These are phyloP conservation scores for Plectosphaerella cucumerina DNA, from an alignment of 2,329 filamentous ascomycete species.

Conservation along the genomic window DNA sequence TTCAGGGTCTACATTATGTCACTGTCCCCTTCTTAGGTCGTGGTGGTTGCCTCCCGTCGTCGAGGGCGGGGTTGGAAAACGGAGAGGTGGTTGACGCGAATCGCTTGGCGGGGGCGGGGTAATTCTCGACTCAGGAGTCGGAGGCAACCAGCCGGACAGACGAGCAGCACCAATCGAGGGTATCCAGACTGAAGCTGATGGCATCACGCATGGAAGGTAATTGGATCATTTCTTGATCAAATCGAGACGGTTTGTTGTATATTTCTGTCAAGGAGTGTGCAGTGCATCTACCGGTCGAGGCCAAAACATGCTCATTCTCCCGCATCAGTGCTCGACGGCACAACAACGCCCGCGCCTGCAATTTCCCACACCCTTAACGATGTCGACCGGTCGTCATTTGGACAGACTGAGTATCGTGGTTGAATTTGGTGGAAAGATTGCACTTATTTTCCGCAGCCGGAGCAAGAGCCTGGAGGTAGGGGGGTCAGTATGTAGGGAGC, in stretches of 20 bases:
- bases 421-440: not conserved
- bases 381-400: no score
- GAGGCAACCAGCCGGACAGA: no score
- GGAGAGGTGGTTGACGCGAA: not conserved
- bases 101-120: not conserved
- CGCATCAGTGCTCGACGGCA: not conserved
- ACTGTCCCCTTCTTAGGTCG: no score
- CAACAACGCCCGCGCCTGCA: not conserved
- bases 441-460: constrained; percentile 3
- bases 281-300: not conserved
- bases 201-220: no score
- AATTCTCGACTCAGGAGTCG: not conserved
- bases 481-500: not conserved
- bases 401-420: not conserved
- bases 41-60: no score
- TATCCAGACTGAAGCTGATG: no score
- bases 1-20: no score
- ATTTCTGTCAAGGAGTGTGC: not conserved
- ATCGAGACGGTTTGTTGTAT: not conserved
- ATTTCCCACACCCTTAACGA: not conserved
- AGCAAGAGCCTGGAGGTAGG: constrained; percentile 1
- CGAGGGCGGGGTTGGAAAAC: no score
- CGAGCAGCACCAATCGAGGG: no score
- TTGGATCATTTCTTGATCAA: no score
- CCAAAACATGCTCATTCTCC: not conserved